Evolutionary conservation across 257 asterid species (phyloP), one percentile per base, ranked within the genome.

Genomic region (Orobanche coerulescens): DNA sequence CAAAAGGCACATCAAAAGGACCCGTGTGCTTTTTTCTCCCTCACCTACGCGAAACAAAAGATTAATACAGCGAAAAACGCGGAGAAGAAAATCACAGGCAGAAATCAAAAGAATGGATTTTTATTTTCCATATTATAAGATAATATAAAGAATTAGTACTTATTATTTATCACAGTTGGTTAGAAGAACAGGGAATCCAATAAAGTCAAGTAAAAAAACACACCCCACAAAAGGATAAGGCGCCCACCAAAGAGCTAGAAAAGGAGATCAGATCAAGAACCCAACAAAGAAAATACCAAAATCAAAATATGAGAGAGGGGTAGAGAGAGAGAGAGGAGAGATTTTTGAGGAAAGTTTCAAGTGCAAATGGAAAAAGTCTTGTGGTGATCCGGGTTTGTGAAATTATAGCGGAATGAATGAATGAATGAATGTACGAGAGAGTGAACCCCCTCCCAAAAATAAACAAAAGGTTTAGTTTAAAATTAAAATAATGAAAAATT

Each of bases 351-450:
- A 61, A 39, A 63, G 70, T 71, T 73, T 11, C 50, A 28, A 75
- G 40, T 23, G 49, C 14, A 59, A 34, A 33, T 52, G 57, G 83
- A 78, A 87, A 63, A 26, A 67, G 85, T 74, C 87, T 30, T 78
- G 87, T 68, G 94, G 94, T 78, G 93, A 87, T 84, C 90, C 94
- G 85, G 70, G 59, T 71, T 61, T 79, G 73, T 70, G 79, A 71
- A 74, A 67, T 74, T 65, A 23, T 71, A 59, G 65, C 59, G 53
- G 28, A 1, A n/a, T n/a, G n/a, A n/a, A n/a, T n/a, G 36, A 30
- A 1, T 30, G 36, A 71, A 58, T 47, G 71, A 66, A 73, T 65
- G 66, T 39, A 57, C 28, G 75, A 52, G 66, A 33, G 66, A 63
- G 57, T 40, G 61, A n/a, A 66, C 47, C 39, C 43, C 62, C 65